Percentiles rank a stretch among this genome's conserved stretches.
Evolutionary conservation across 2,329 filamentous ascomycete genomes (phyloP).

Genomic region (Colletotrichum lentis): DNA sequence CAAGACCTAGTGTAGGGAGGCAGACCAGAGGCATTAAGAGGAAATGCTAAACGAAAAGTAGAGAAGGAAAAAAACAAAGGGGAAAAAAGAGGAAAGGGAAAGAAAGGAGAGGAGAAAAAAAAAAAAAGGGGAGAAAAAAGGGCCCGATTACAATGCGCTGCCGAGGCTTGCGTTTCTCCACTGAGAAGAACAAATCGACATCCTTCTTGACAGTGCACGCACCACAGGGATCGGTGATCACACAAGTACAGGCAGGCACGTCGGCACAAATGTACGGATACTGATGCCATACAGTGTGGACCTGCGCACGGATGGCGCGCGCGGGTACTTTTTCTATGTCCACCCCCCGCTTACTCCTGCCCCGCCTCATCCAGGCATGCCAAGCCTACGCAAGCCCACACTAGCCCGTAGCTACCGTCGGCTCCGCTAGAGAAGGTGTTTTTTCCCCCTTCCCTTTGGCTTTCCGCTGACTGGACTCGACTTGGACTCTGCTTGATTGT

Average conservation of each 20-base stretch:
- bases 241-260: no score
- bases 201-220: background rate
- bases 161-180: constrained; percentile 3
- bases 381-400: background rate
- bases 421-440: constrained; percentile 28
- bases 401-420: constrained; percentile 20
- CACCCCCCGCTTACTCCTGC: no score
- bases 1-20: background rate
- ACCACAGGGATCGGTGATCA: no score
- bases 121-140: background rate
- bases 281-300: no score
- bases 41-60: background rate
- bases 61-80: background rate
- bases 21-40: background rate
- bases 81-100: background rate
- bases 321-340: no score
- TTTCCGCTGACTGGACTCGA: constrained; percentile 3
- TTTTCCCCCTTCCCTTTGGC: no score
- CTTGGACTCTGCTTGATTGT: background rate
- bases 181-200: background rate
- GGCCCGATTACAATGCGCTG: constrained; percentile 25
- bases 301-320: no score
- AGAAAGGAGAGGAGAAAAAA: background rate
- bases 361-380: background rate
- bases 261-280: no score